Evolutionary conservation across 768 basidiomycete genomes (phyloP).

Genomic region (Mycena alexandri): DNA sequence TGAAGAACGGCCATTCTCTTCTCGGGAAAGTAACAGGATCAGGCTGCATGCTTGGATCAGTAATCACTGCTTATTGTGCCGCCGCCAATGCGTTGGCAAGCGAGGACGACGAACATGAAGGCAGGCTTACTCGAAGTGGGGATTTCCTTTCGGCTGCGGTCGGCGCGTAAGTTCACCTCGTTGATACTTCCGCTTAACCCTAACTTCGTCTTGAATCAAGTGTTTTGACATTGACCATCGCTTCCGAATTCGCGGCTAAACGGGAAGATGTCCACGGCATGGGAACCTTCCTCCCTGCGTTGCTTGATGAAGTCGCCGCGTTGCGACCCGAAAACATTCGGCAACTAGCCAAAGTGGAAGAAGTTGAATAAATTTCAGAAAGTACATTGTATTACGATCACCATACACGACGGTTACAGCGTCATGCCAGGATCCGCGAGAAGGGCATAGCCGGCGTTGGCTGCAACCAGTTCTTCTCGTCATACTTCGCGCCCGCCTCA

Average conservation of each 20-base stretch:
- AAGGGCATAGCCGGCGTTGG: conserved; percentile 90
- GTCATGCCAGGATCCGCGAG: conserved; percentile 60
- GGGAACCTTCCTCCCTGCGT: conserved; percentile 72
- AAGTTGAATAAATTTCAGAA: not conserved
- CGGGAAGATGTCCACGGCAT: conserved; percentile 67
- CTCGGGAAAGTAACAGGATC: conserved; percentile 90
- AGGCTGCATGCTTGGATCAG: conserved; percentile 86
- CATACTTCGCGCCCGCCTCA: conserved; percentile 81
- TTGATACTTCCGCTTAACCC: conserved; percentile 5
- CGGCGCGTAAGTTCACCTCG: conserved; percentile 70
- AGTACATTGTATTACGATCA: not conserved
- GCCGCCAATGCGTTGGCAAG: conserved; percentile 62
- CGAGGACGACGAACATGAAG: conserved; percentile 42
- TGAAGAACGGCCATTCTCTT: conserved; percentile 80
- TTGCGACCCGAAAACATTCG: conserved; percentile 50
- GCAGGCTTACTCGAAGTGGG: conserved; percentile 55
- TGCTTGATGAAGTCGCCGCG: conserved; percentile 70
- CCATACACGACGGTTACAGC: conserved; percentile 21
- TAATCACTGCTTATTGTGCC: conserved; percentile 85
- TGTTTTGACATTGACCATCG: conserved; percentile 70
- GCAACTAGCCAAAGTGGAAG: conserved; percentile 48
- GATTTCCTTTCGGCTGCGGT: conserved; percentile 84
- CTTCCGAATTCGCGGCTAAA: conserved; percentile 69
- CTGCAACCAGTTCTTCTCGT: conserved; percentile 96
- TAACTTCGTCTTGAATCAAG: conserved; percentile 46